Evolutionary conservation across 805 yeast genomes (phyloP), one percentile per base, ranked within the genome.

Genomic region (Starmerella lactis-condensi): DNA sequence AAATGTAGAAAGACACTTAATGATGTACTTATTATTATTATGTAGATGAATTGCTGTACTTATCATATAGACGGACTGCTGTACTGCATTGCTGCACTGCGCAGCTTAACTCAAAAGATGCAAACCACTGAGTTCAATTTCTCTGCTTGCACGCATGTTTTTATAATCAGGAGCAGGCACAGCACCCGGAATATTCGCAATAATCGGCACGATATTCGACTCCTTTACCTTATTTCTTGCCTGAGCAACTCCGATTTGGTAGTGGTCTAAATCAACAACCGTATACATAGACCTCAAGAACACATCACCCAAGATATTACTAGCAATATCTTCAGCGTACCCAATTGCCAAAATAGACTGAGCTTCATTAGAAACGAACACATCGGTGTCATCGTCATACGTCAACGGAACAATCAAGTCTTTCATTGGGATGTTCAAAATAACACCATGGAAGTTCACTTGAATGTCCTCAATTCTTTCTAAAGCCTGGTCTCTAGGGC

Each of bases 271-370:
- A 47, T 77, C 77, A 48, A 65, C 72, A n/a, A 73, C 81, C 14
- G 68, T 62, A 45, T 76, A 77, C n/a, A 72, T 72, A 23, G 65
- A 62, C 35, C 77, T 60, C 39, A 76, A 52, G 44, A 76, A 65
- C 30, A 65, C 62, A 45, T 74, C 82, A 6, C 89, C 89, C 21
- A 76, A 55, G 35, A 72, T 59, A 22, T 46, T 35, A 56, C 48
- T 21, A 40, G 34, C 42, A 22, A 37, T 35, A 56, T 48, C 26
- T 36, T 29, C 26, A 41, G 57, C 30, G 42, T 50, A 14, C 46
- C 45, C 14, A 12, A 47, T 34, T 2, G 44, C 41, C 18, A 51
- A 30, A 9, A 41, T 36, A 6, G 46, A 42, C 20, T 35, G 37
- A 1, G 26, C 18, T 43, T 54, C 27, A 29, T 40, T 31, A 49